Base-by-base conservation (phyloP, 2,329 filamentous ascomycete species). In the Cordyceps tenuipes region DNA sequence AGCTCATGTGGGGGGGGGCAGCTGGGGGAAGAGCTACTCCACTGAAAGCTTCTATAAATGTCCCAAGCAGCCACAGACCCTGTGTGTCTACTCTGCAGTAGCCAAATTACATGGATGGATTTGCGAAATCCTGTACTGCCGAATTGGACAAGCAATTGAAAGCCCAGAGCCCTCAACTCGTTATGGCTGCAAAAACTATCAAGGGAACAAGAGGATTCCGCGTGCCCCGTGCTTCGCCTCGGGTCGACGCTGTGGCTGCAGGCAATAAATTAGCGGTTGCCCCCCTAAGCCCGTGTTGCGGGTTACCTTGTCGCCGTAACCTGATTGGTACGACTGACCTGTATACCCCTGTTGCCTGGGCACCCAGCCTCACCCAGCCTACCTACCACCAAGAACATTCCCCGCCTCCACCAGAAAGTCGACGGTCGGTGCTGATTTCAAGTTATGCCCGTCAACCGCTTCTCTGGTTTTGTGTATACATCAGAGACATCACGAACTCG, bases 1-100 rank as follows among this genome's bases (percentile, higher is more conserved):
- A 57, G 54, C 54, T 57, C 15, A 6, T 57, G 54, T 57, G 54
- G 54, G 54, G 54, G 54, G 34, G 54, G 54, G 54, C 44, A 44
- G 34, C 15, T 43, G 21, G 13, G 34, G 51, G 13, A 13, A 13
- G 15, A 52, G 51, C 51, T 36, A 48, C 29, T 29, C 54, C 54
- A 57, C 54, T 57, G 43, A 48, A 44, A 44, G 41, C 52, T 43
- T n/a, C 19, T 29, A 15, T 26, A 44, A 13, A n/a, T 48, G 29
- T 7, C 13, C 17, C 15, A 43, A 43, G 39, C 6, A 43, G 6
- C 39, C 15, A 43, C 39, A 43, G 39, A 43, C 39, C 15, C 39
- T n/a, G 15, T 17, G 39, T 43, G n/a, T 17, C 13, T 15, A 6
- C 34, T 10, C 34, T 43, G 6, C n/a, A 15, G 39, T 43, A 41